Conservation (phyloP, 139 green algal species). For the Volvox reticuliferus region DNA sequence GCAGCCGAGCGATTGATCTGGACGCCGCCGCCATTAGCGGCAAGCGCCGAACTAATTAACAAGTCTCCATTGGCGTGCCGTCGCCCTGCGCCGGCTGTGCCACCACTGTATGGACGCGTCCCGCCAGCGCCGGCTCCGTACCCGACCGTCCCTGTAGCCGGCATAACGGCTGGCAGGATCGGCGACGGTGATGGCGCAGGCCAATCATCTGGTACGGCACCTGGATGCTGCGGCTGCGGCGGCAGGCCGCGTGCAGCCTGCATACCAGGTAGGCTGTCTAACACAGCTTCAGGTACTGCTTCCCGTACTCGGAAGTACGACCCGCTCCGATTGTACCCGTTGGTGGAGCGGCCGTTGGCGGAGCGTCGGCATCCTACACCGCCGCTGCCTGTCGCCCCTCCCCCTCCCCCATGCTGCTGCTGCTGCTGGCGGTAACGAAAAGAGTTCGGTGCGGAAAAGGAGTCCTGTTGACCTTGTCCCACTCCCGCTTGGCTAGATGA, state of each 20-base stretch:
- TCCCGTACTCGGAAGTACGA: constrained; percentile 43
- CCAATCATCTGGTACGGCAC: constrained; percentile 22
- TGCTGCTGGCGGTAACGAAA: not conserved
- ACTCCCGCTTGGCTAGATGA: not conserved
- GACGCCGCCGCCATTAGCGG: not conserved
- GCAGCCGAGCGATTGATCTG: not conserved
- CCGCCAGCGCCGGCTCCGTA: not conserved
- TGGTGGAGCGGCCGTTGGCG: not conserved
- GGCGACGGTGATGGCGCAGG: not conserved
- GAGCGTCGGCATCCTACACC: not conserved
- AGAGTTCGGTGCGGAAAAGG: not conserved
- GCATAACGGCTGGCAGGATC: too few species aligned
- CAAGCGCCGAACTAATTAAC: too few species aligned
- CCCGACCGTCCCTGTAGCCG: not conserved
- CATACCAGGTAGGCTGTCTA: not conserved
- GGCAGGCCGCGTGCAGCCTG: not conserved
- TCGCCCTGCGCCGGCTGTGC: too few species aligned
- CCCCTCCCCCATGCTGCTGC: not conserved
- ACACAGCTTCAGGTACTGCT: constrained; percentile 27
- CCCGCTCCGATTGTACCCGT: constrained; percentile 5
- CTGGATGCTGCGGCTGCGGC: constrained; percentile 13
- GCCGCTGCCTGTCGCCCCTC: not conserved
- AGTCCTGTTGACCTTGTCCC: not conserved
- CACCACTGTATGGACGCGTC: not conserved
- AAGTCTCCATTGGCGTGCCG: too few species aligned